Conservation (phyloP, 78 protist genomes). For the Dictyostelium firmibasis region DNA sequence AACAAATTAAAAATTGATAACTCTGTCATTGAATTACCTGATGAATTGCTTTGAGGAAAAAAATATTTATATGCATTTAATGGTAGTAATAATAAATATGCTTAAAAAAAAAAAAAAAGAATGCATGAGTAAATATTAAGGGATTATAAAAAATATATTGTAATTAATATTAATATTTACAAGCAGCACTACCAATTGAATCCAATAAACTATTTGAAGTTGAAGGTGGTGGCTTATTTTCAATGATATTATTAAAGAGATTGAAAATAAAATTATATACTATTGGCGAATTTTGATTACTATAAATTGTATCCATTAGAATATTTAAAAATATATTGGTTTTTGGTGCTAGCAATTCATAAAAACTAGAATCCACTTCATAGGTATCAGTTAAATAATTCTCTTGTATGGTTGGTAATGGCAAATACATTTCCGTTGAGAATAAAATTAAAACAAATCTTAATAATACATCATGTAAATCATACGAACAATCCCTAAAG, state of each 20-base stretch:
- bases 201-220: constrained; percentile 19
- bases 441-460: constrained; percentile 42
- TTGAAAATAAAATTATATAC: constrained; percentile 15
- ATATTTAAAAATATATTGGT: constrained; percentile 13
- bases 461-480: constrained; percentile 50
- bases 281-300: constrained; percentile 26
- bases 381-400: neutral
- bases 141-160: neutral
- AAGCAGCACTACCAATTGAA: constrained; percentile 71
- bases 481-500: constrained; percentile 59
- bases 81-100: constrained; percentile 54
- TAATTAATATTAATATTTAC: constrained; percentile 18
- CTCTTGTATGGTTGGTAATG: neutral
- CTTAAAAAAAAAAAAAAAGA: neutral
- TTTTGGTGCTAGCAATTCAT: neutral
- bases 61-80: constrained; percentile 72
- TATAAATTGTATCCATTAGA: constrained; percentile 23
- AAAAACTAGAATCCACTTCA: neutral
- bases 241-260: constrained; percentile 20
- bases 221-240: constrained; percentile 45
- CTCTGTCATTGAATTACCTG: constrained; percentile 17
- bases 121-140: too few species aligned
- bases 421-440: constrained; percentile 69
- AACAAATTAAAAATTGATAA: constrained; percentile 33
- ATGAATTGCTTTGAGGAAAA: constrained; percentile 14